Base-by-base conservation (phyloP, 371 early-diverging fungal species). In the Rhizopus delemar region DNA sequence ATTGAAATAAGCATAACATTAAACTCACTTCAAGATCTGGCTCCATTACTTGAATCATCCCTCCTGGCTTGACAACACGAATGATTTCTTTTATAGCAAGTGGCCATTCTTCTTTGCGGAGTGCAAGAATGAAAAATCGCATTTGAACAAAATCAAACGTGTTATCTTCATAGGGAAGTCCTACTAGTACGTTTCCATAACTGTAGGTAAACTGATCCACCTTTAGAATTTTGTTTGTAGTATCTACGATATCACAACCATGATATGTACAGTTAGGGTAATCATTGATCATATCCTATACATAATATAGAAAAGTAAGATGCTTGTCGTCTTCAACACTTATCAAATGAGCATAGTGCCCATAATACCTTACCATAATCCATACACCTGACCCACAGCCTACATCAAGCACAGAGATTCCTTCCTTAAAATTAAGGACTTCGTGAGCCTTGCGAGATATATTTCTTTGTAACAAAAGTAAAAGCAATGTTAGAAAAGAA, bases 321-420 rank as follows among this genome's bases (percentile, higher is more conserved):
- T 22, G 22, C 22, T 22, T 22, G 2, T 22, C 22, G 22, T 22
- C 22, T 22, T 22, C 22, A 22, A 22, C 22, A 22, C 2, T 22
- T 22, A 22, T 22, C 22, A 22, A 22, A 22, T 22, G 22, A 2
- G 22, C 22, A 32, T 51, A 33, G 22, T 22, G 22, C n/a, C 33
- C 16, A 22, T 49, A 33, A 38, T 35, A 22, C 11, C 7, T 41
- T 60, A 65, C 65, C 66, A 49, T 61, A 16, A 55, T 32, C 33
- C 77, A 77, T 32, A 74, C 73, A 34, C 77, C 74, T 16, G 73
- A 59, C 15, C 77, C 77, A 69, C 70, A 65, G 1, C 77, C 77
- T 29, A 77, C 68, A 45, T 77, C 77, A 3, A 77, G 48, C 5
- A 73, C 65, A 41, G 66, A 63, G 5, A 63, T 62, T 8, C 59